These are phyloP conservation scores for Pseudogymnoascus sp. DNA, from an alignment of 2,329 filamentous ascomycete genomes.

Conservation along the genomic window DNA sequence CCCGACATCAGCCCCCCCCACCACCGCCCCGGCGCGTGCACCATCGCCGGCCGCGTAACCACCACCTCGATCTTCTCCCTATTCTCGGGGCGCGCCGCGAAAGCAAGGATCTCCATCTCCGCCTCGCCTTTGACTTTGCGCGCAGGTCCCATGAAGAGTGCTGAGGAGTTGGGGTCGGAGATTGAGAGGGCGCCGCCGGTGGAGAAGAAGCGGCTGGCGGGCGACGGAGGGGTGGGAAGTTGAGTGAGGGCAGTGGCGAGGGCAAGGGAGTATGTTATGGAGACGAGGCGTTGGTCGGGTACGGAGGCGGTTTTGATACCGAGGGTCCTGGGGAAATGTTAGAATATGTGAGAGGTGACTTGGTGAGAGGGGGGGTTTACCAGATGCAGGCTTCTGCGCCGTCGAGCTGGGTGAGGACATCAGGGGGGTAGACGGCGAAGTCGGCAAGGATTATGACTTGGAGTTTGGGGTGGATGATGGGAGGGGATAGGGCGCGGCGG, in stretches of 20 bases:
- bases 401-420: slow-evolving; percentile 35
- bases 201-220: neutral
- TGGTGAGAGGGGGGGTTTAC: slow-evolving; percentile 19
- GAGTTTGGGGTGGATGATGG: slow-evolving; percentile 41
- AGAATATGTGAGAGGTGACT: neutral
- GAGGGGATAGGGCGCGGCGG: slow-evolving; percentile 40
- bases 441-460: slow-evolving; percentile 46
- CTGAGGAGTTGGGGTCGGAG: neutral
- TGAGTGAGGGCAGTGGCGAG: neutral
- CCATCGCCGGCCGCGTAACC: neutral
- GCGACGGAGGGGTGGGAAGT: neutral
- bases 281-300: neutral
- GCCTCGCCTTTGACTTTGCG: neutral
- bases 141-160: neutral
- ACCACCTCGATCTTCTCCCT: neutral
- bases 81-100: neutral
- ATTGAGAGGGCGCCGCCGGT: neutral
- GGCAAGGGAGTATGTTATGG: neutral
- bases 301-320: slow-evolving; percentile 4
- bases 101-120: neutral
- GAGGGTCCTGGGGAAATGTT: neutral
- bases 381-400: slow-evolving; percentile 42
- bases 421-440: slow-evolving; percentile 45
- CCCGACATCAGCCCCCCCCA: neutral
- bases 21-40: neutral